Evolutionary conservation across 345 rosid genomes (phyloP).

Genomic region (thale cress (Arabidopsis thaliana)): DNA sequence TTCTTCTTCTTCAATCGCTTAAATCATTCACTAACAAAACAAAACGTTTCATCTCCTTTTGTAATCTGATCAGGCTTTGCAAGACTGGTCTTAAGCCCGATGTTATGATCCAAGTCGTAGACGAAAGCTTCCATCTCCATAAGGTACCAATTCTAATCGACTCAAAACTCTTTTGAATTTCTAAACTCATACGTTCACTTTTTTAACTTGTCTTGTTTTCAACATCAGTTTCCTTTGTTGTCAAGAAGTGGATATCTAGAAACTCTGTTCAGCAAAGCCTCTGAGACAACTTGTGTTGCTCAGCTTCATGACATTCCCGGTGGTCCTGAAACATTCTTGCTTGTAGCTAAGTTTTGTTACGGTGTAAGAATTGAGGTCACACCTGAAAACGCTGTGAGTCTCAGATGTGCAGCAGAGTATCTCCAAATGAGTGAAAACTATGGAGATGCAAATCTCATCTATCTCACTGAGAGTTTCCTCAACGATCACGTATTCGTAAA

Average conservation of each 20-base stretch:
- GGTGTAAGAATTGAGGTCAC: slow-evolving; percentile 73
- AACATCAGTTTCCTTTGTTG: slow-evolving; percentile 79
- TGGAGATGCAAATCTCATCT: slow-evolving; percentile 74
- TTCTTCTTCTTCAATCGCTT: slow-evolving; percentile 15
- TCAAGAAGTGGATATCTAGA: slow-evolving; percentile 80
- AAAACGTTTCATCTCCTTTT: slow-evolving; percentile 1
- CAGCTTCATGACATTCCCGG: slow-evolving; percentile 82
- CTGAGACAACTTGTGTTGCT: slow-evolving; percentile 55
- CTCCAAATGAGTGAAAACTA: slow-evolving; percentile 78
- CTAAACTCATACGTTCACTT: neutral
- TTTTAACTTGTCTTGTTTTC: neutral
- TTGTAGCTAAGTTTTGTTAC: slow-evolving; percentile 84
- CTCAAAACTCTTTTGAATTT: neutral
- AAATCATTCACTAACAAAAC: slow-evolving; percentile 1
- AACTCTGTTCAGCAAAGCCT: slow-evolving; percentile 53
- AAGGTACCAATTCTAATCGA: slow-evolving; percentile 53
- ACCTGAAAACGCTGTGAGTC: slow-evolving; percentile 62
- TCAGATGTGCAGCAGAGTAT: slow-evolving; percentile 90
- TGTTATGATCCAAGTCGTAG: slow-evolving; percentile 70
- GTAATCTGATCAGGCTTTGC: slow-evolving; percentile 59
- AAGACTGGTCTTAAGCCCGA: slow-evolving; percentile 85
- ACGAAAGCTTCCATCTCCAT: slow-evolving; percentile 79
- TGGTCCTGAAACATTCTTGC: slow-evolving; percentile 74
- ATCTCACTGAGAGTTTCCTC: slow-evolving; percentile 69
- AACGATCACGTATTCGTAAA: slow-evolving; percentile 54